Percentiles rank a stretch among this genome's conserved stretches.
These are phyloP conservation scores for Penicillium roqueforti DNA, from an alignment of 495 filamentous ascomycete genomes.

Conservation along the genomic window DNA sequence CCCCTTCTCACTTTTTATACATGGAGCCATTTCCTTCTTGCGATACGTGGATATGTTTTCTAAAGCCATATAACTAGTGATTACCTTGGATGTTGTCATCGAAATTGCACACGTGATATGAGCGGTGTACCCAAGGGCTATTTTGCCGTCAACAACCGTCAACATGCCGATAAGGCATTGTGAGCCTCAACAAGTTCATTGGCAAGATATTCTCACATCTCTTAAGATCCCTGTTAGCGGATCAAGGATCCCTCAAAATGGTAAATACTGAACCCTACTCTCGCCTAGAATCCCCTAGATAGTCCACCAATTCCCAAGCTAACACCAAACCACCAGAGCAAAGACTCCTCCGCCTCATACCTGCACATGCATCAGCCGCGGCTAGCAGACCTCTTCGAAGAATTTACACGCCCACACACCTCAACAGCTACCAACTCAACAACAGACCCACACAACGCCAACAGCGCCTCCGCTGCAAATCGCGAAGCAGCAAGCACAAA, in stretches of 20 bases:
- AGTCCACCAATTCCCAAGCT: not conserved
- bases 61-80: no score
- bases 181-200: not conserved
- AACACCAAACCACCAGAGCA: conserved; percentile 54
- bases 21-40: no score
- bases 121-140: not conserved
- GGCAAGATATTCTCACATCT: not conserved
- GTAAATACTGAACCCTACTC: conserved; percentile 1
- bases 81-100: no score
- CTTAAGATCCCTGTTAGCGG: not conserved
- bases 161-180: not conserved
- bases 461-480: conserved; percentile 14
- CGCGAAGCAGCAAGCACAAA: conserved; percentile 22
- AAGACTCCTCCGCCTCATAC: conserved; percentile 83
- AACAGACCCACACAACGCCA: conserved; percentile 21
- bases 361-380: conserved; percentile 78
- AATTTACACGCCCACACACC: conserved; percentile 54
- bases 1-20: no score
- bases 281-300: not conserved
- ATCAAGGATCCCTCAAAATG: conserved; percentile 15
- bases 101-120: no score
- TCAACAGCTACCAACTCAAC: conserved; percentile 21
- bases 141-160: not conserved
- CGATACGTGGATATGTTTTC: no score
- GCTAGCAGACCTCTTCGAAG: conserved; percentile 89